Evolutionary conservation across 2,329 filamentous ascomycete species (phyloP).

Genomic region (Xylariaceae sp.): DNA sequence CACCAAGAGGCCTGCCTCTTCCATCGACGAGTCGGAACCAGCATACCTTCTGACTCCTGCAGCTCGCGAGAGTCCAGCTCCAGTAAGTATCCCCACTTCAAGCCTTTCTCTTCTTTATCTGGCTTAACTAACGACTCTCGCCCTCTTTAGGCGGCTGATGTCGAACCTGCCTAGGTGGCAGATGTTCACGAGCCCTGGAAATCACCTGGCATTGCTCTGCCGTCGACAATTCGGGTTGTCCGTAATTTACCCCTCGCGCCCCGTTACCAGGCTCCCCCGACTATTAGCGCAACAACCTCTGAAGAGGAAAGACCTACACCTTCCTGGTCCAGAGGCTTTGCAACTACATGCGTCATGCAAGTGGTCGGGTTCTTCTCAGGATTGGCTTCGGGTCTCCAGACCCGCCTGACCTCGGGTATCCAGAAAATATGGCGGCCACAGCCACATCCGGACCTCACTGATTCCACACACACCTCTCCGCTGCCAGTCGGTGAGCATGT

Average conservation of each 20-base stretch:
- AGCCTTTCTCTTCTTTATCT: neutral
- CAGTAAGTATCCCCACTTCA: neutral
- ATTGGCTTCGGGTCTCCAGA: neutral
- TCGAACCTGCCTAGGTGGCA: conserved; percentile 16
- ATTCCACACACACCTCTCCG: neutral
- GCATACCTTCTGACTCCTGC: no score
- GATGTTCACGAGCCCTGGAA: neutral
- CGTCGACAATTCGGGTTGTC: neutral
- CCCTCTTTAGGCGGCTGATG: conserved; percentile 10
- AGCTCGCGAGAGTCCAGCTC: neutral
- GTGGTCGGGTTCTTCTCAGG: neutral
- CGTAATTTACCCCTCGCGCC: neutral
- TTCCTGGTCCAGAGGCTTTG: no score
- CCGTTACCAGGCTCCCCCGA: no score
- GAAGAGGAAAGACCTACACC: neutral
- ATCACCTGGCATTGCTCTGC: neutral
- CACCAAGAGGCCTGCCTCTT: neutral
- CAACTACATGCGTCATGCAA: no score
- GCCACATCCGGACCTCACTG: neutral
- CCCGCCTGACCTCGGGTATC: neutral
- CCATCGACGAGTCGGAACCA: neutral
- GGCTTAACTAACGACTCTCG: neutral
- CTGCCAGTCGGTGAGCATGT: neutral
- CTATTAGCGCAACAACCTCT: neutral
- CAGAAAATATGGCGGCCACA: neutral